A percentile compares a stretch with the other conserved stretches of the same genome.
These are phyloP conservation scores for Dothideomycetes sp. DNA, from an alignment of 2,329 filamentous ascomycete genomes.

Conservation along the genomic window DNA sequence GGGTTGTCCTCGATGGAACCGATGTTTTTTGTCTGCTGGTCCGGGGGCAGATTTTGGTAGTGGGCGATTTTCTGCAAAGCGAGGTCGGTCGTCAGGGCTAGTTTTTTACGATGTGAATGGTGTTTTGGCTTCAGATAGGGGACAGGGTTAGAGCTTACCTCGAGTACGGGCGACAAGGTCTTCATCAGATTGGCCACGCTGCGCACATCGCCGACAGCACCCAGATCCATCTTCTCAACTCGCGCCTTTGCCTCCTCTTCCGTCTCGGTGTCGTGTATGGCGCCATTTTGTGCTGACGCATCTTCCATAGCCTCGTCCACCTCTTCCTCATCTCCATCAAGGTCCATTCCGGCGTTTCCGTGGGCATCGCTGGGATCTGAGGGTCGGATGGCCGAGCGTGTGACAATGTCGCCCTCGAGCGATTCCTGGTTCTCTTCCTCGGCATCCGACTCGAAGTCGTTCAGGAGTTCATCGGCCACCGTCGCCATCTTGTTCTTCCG, in stretches of 20 bases:
- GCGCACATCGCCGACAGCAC: slow-evolving; percentile 64
- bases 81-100: slow-evolving; percentile 57
- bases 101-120: slow-evolving; percentile 58
- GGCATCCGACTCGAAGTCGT: slow-evolving; percentile 80
- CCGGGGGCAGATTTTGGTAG: slow-evolving; percentile 61
- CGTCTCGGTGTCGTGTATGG: slow-evolving; percentile 48
- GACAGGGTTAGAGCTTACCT: slow-evolving; percentile 52
- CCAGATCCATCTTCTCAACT: slow-evolving; percentile 74
- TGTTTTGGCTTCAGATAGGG: slow-evolving; percentile 21
- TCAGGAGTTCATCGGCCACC: slow-evolving; percentile 81
- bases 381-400: slow-evolving; percentile 9
- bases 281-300: slow-evolving; percentile 48
- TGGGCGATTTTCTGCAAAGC: slow-evolving; percentile 66
- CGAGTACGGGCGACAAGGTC: slow-evolving; percentile 67
- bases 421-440: slow-evolving; percentile 42
- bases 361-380: slow-evolving; percentile 17
- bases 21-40: slow-evolving; percentile 55
- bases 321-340: slow-evolving; percentile 44
- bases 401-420: slow-evolving; percentile 11
- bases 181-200: slow-evolving; percentile 75
- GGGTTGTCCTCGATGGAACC: slow-evolving; percentile 87
- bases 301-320: slow-evolving; percentile 30
- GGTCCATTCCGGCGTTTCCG: slow-evolving; percentile 38
- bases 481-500: slow-evolving; percentile 72
- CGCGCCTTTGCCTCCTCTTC: slow-evolving; percentile 65